Conservation (phyloP, 495 filamentous ascomycete genomes). For the Penicillium ochrochloron region DNA sequence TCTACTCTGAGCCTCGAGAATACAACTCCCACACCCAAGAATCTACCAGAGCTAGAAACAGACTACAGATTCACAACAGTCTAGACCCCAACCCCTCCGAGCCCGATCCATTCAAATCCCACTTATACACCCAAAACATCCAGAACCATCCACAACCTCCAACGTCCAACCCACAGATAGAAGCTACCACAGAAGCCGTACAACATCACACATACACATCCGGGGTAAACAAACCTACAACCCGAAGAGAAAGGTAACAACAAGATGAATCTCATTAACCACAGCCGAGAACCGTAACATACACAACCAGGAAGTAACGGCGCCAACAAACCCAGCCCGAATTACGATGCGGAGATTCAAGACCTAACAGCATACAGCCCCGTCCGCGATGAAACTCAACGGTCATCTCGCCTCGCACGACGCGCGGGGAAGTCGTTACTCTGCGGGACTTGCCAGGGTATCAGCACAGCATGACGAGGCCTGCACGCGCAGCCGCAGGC, state of each 20-base stretch:
- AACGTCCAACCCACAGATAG: background rate
- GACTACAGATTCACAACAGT: background rate
- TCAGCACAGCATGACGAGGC: background rate
- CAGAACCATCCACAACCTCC: background rate
- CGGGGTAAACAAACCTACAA: conserved; percentile 17
- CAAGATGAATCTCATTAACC: conserved; percentile 13
- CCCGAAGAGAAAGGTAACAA: conserved; percentile 4
- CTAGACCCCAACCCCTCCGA: background rate
- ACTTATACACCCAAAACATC: background rate
- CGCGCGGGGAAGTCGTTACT: conserved; percentile 13
- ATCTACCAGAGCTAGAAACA: background rate
- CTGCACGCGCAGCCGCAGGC: conserved; percentile 12
- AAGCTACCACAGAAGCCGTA: background rate
- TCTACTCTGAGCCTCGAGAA: background rate
- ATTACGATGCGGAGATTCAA: conserved; percentile 32
- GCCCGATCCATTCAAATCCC: background rate
- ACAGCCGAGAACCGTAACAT: conserved; percentile 13
- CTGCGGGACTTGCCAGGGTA: conserved; percentile 18
- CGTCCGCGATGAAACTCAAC: conserved; percentile 31
- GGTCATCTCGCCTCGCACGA: conserved; percentile 23
- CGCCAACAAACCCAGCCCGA: conserved; percentile 20
- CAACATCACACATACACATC: conserved; percentile 18
- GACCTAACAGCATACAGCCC: conserved; percentile 20
- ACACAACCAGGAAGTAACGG: conserved; percentile 1
- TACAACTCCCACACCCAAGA: background rate